Conservation (phyloP, 345 rosid species). For the Eucalyptus curtisii region DNA sequence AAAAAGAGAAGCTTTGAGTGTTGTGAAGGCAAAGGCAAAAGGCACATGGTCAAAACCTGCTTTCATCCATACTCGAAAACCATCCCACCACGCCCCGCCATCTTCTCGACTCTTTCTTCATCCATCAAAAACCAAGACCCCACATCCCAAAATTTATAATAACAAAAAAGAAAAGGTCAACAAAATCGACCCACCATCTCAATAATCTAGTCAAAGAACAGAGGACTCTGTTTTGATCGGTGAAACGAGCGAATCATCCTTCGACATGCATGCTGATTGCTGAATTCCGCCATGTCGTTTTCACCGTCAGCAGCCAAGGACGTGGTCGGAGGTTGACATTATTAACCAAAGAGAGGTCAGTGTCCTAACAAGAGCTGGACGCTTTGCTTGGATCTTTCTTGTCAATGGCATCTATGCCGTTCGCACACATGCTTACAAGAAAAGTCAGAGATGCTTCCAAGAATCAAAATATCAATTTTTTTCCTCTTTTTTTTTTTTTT, state of each 20-base stretch:
- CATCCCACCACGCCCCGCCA: neutral
- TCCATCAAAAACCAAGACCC: neutral
- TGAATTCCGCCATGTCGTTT: neutral
- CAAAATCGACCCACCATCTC: neutral
- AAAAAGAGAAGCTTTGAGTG: neutral
- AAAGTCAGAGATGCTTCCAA: neutral
- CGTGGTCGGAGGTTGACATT: neutral
- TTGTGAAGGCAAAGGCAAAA: neutral
- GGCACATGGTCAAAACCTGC: neutral
- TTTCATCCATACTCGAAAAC: neutral
- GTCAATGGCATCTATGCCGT: neutral
- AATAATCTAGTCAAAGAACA: neutral
- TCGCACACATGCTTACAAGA: neutral
- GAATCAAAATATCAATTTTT: neutral
- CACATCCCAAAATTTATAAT: neutral
- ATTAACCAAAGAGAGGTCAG: neutral
- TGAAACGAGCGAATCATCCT: neutral
- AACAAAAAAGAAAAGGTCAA: neutral
- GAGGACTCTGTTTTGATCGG: neutral
- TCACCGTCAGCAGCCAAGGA: neutral
- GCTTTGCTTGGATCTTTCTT: neutral
- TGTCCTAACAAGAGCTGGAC: neutral
- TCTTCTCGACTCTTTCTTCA: neutral
- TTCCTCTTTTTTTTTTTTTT: too few relatives aligned
- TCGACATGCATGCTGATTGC: neutral